Conservation (phyloP, 139 green algal genomes). For the Coelastrella sp. region DNA sequence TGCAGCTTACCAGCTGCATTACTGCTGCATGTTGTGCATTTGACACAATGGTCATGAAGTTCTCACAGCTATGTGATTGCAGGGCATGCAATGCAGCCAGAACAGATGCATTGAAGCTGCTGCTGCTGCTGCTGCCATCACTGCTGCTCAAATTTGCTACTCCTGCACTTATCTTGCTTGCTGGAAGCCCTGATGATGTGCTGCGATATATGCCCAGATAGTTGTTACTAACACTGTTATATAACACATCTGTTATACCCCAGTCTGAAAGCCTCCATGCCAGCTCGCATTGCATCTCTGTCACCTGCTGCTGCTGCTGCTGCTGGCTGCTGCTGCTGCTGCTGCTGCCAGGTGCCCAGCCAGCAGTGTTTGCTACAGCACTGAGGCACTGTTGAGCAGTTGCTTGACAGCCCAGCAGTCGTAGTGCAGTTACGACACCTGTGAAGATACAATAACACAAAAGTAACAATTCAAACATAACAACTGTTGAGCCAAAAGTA, state of each 20-base stretch:
- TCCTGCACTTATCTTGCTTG: neutral
- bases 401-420: constrained; percentile 67
- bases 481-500: no score
- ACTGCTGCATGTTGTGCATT: constrained; percentile 28
- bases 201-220: no score
- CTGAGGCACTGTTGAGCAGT: constrained; percentile 55
- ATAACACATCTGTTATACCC: constrained; percentile 21
- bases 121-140: neutral
- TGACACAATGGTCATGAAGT: constrained; percentile 45
- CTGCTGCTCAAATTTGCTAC: constrained; percentile 18
- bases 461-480: no score
- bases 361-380: no score
- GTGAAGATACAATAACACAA: neutral
- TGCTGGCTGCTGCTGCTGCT: constrained; percentile 46
- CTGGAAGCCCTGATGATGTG: neutral
- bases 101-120: constrained; percentile 34
- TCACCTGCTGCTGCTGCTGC: constrained; percentile 47
- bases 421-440: constrained; percentile 51
- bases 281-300: constrained; percentile 56
- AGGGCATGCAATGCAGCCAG: constrained; percentile 51
- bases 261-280: constrained; percentile 64
- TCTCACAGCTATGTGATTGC: no score
- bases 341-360: neutral
- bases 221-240: neutral
- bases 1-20: constrained; percentile 38